Base-by-base conservation (phyloP, 305 asterid species). In the Stenogyne calaminthoides region DNA sequence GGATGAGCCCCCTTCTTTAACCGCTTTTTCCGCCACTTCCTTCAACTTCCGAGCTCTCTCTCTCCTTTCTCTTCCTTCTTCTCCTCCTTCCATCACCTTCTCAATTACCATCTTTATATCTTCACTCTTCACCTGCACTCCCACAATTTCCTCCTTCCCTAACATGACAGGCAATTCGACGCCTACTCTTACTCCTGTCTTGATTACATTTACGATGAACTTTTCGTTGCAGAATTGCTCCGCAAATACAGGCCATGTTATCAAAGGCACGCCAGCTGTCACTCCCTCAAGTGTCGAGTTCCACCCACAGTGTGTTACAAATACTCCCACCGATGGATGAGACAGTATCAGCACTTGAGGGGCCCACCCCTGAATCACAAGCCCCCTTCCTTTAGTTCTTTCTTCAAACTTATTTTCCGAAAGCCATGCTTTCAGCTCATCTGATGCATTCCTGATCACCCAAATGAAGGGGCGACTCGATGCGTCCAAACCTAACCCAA, bases 381-480 rank as follows among this genome's bases (percentile, higher is more conserved):
- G 80, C 0, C 91, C 89, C 64, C 80, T 81, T n/a, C 57, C 73
- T 3, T 42, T 15, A 5, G 65, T 55, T 76, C 88, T 76, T 37
- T 82, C 84, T 51, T 78, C 86, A 15, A 82, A 83, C 2, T 69
- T 67, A 42, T 72, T 78, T 27, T 76, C 75, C 10, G 9, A 20
- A 22, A 85, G 68, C 92, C 91, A 89, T 67, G 76, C 59, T 9
- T 54, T 65, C 9, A 87, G 67, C 69, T 76, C 84, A 12, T 70
- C 80, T 6, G 86, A 8, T 25, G 75, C 59, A 6, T 77, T 42
- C 14, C 84, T 78, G 10, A 83, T 42, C 25, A 71, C 83, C 88
- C 91, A 88, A 3, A 89, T 47, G 57, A 89, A 89, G 9, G 93
- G 86, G 16, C 73, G 77, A 8, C 78, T 73, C 0, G 92, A 82